Conservation (phyloP, 108 stramenopile species). For the Cyclotella atomus region DNA sequence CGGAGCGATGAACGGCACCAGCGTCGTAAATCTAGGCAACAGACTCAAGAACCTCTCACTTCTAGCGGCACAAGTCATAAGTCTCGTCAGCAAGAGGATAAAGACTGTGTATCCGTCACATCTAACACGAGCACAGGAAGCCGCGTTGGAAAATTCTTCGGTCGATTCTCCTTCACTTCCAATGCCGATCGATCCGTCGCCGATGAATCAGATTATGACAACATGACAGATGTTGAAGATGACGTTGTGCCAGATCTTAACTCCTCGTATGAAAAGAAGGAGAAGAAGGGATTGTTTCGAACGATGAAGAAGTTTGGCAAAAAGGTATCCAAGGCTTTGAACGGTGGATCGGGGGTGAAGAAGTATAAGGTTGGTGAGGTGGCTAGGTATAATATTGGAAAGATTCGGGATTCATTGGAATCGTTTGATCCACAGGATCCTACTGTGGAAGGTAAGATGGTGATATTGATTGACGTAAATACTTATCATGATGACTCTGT, state of each 20-base stretch:
- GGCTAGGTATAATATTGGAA: slow-evolving; percentile 15
- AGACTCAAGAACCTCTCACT: background rate
- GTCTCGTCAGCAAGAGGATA: background rate
- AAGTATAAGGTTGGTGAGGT: slow-evolving; percentile 17
- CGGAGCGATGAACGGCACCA: no score
- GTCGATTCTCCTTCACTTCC: slow-evolving; percentile 11
- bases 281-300: slow-evolving; percentile 25
- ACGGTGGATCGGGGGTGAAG: background rate
- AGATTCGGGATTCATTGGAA: slow-evolving; percentile 15
- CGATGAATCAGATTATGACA: background rate
- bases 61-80: background rate
- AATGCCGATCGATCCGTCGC: slow-evolving; percentile 1
- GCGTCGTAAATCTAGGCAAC: background rate
- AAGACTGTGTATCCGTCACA: background rate
- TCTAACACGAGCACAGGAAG: background rate
- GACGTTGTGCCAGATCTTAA: slow-evolving; percentile 2
- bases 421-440: background rate
- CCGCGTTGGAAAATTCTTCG: background rate
- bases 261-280: slow-evolving; percentile 6
- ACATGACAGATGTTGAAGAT: background rate
- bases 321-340: slow-evolving; percentile 4
- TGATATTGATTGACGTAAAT: background rate
- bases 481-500: background rate
- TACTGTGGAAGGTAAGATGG: slow-evolving; percentile 18
- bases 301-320: slow-evolving; percentile 20